Conservation (phyloP, 2,329 filamentous ascomycete genomes). For the Ascosphaera apis region DNA sequence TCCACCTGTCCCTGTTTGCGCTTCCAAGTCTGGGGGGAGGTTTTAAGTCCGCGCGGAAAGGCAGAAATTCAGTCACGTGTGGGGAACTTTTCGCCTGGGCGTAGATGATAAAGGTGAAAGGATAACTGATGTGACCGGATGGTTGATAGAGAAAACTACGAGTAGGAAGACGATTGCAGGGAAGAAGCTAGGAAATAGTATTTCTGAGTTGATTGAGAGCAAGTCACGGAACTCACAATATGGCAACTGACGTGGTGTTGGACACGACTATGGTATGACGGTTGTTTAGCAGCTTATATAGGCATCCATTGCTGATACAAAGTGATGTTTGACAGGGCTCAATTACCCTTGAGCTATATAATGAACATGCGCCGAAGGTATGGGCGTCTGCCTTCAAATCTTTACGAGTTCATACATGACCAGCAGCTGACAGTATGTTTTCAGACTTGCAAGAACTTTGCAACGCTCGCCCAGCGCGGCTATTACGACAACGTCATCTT, state of each 20-base stretch:
- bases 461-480: slow-evolving; percentile 51
- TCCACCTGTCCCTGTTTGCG: too few relatives aligned
- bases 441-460: slow-evolving; percentile 68
- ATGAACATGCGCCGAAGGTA: slow-evolving; percentile 54
- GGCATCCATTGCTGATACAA: not conserved
- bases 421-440: slow-evolving; percentile 5
- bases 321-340: slow-evolving; percentile 35
- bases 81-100: too few relatives aligned
- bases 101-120: too few relatives aligned
- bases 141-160: too few relatives aligned
- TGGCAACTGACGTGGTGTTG: slow-evolving; percentile 58
- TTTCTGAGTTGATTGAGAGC: too few relatives aligned
- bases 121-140: too few relatives aligned
- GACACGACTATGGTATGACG: slow-evolving; percentile 58
- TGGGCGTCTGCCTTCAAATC: slow-evolving; percentile 1
- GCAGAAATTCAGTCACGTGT: too few relatives aligned
- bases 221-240: slow-evolving; percentile 12
- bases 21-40: too few relatives aligned
- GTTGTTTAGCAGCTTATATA: slow-evolving; percentile 1
- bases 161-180: too few relatives aligned
- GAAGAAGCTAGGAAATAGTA: too few relatives aligned
- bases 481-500: slow-evolving; percentile 78
- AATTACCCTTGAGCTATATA: slow-evolving; percentile 78
- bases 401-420: too few relatives aligned
- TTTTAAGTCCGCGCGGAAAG: too few relatives aligned